Percentiles rank a stretch among this genome's conserved stretches.
These are phyloP conservation scores for Cryptococcus sp. DNA, from an alignment of 1,284 basidiomycete species.

Conservation along the genomic window DNA sequence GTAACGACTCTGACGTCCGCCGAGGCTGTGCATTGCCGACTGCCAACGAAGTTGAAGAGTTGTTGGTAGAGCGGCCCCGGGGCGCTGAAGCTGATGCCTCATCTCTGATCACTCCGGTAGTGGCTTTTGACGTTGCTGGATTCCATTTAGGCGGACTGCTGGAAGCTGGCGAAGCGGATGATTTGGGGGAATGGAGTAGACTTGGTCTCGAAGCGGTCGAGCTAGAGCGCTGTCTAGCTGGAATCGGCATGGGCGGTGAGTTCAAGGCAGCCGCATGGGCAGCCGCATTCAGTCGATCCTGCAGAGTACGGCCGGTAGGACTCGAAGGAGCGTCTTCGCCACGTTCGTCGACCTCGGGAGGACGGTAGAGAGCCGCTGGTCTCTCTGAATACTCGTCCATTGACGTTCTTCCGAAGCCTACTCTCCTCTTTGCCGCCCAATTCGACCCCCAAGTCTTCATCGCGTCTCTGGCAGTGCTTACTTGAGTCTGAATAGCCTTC, in stretches of 20 bases:
- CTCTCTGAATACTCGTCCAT: conserved; percentile 16
- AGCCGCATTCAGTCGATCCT: conserved; percentile 45
- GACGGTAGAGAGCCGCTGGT: conserved; percentile 35
- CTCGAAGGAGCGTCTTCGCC: conserved; percentile 10
- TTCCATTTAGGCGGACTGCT: conserved; percentile 28
- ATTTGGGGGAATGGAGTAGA: conserved; percentile 20
- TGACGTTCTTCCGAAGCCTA: conserved; percentile 8
- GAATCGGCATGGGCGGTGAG: conserved; percentile 6
- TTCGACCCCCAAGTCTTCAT: conserved; percentile 86
- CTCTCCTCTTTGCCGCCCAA: conserved; percentile 55
- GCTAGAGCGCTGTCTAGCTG: conserved; percentile 11
- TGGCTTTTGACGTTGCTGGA: conserved; percentile 17
- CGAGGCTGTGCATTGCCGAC: conserved; percentile 1
- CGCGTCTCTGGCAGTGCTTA: conserved; percentile 68
- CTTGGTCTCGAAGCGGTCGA: conserved; percentile 15
- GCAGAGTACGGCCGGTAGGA: conserved; percentile 20
- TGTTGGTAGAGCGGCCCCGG: background rate
- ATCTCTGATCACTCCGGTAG: conserved; percentile 21
- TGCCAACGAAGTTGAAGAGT: background rate
- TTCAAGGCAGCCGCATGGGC: conserved; percentile 20
- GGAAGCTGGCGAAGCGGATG: conserved; percentile 11
- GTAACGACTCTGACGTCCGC: conserved; percentile 6
- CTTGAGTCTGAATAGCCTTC: conserved; percentile 70
- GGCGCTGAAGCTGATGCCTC: conserved; percentile 7
- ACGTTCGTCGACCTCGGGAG: conserved; percentile 29